Conservation (phyloP, 257 asterid species). For the Fraxinus anomala region DNA sequence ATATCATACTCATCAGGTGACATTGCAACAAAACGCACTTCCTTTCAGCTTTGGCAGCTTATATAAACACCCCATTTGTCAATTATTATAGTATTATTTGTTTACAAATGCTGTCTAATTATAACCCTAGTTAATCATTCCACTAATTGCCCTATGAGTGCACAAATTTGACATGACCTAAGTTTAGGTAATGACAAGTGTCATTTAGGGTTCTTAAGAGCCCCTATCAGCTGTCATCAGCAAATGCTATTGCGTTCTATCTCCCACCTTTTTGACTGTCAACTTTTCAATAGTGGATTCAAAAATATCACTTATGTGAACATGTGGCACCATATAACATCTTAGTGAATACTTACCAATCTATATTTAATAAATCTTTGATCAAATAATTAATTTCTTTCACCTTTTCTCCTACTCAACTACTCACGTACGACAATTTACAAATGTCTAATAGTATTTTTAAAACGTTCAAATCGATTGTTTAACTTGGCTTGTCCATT, state of each 20-base stretch:
- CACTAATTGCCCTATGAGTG: slow-evolving; percentile 15
- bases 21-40: background rate
- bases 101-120: slow-evolving; percentile 12
- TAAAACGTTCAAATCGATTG: background rate
- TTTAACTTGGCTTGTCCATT: background rate
- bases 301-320: slow-evolving; percentile 6
- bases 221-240: slow-evolving; percentile 1
- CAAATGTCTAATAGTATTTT: background rate
- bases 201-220: background rate
- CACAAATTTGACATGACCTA: background rate
- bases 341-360: slow-evolving; percentile 9
- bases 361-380: background rate
- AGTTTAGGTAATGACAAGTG: background rate
- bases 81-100: background rate
- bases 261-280: slow-evolving; percentile 19
- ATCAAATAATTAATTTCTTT: background rate
- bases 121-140: slow-evolving; percentile 6
- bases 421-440: background rate
- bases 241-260: slow-evolving; percentile 37
- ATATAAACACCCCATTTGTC: background rate
- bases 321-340: slow-evolving; percentile 15
- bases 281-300: slow-evolving; percentile 21
- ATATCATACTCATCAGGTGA: background rate
- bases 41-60: background rate
- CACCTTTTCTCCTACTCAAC: slow-evolving; percentile 1